Conservation (phyloP, 2,329 filamentous ascomycete species). For the Neonectria hederae region DNA sequence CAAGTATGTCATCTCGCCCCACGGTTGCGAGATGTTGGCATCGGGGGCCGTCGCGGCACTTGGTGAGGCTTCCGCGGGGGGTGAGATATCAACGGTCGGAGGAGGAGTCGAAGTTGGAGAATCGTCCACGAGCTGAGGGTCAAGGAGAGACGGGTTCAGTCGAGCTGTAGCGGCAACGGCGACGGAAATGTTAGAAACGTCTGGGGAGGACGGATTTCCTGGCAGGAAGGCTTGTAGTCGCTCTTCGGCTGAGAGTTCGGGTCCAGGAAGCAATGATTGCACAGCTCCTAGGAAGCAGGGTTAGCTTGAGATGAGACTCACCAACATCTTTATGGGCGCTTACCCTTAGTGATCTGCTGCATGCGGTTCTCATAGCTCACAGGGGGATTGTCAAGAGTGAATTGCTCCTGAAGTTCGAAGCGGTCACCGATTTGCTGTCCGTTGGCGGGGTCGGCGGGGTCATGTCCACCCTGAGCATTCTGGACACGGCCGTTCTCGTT, state of each 20-base stretch:
- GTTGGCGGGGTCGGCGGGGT: constrained; percentile 39
- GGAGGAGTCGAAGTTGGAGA: constrained; percentile 45
- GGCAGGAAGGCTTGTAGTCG: constrained; percentile 59
- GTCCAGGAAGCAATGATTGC: constrained; percentile 40
- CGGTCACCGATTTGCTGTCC: constrained; percentile 45
- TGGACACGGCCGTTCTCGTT: constrained; percentile 67
- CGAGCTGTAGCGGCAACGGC: constrained; percentile 66
- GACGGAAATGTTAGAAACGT: constrained; percentile 62
- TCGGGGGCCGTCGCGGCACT: constrained; percentile 37
- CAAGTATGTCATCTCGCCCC: constrained; percentile 64
- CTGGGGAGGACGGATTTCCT: constrained; percentile 49
- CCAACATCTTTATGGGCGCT: background rate
- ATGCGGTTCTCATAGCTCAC: constrained; percentile 55
- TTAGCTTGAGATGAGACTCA: constrained; percentile 15
- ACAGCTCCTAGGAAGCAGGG: constrained; percentile 26
- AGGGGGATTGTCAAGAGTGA: constrained; percentile 65
- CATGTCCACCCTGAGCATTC: constrained; percentile 47
- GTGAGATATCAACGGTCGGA: constrained; percentile 37
- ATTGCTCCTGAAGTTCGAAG: constrained; percentile 68
- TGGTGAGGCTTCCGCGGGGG: constrained; percentile 36
- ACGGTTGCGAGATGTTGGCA: constrained; percentile 52
- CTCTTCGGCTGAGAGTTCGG: constrained; percentile 58
- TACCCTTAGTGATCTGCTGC: constrained; percentile 42
- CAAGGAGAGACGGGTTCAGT: constrained; percentile 63
- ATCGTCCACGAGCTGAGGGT: constrained; percentile 57